Base-by-base conservation (phyloP, 1,284 basidiomycete genomes). In the Ustilago xerochloae region DNA sequence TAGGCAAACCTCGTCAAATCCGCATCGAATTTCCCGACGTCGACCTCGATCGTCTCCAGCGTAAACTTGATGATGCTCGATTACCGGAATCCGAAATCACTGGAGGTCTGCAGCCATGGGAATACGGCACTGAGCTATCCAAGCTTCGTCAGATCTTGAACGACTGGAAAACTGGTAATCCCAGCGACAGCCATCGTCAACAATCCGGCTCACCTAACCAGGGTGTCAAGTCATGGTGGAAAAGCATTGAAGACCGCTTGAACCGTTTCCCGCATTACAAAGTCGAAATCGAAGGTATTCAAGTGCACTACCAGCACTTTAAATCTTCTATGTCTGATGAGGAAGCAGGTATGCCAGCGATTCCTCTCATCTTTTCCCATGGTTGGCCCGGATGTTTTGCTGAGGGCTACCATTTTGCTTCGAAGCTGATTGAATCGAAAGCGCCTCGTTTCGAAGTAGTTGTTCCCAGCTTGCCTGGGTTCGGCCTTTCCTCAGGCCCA, bases 401-500 rank as follows among this genome's bases (percentile, higher is more conserved):
- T 6, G 78, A 80, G 30, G 76, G 32, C 2, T 59, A 56, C 49
- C 57, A 70, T 30, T 63, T 80, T 36, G 57, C 72, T 2, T 33
- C 51, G 3, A 59, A 57, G 55, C 61, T 80, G 6, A 48, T 62
- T 43, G 49, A 62, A 15, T 64, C 59, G n/a, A 33, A 35, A 13
- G 36, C 58, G 4, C 76, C 72, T 3, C 60, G 73, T 1, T 79
- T 81, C 41, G 63, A 81, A 38, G 78, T 81, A 41, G 60, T 79
- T n/a, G 73, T 76, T 10, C 79, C 79, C n/a, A 79, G 78, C 13
- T 41, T 81, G 20, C 70, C 73, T n/a, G 79, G 79, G 3, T 81
- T 64, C 41, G 75, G 66, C 9, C 57, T 80, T 10, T 79, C 77
- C 10, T 60, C 58, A 13, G 59, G 52, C 4, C 77, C 77, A 0